Conservation (phyloP, 345 rosid species). For the Hypericum perforatum region DNA sequence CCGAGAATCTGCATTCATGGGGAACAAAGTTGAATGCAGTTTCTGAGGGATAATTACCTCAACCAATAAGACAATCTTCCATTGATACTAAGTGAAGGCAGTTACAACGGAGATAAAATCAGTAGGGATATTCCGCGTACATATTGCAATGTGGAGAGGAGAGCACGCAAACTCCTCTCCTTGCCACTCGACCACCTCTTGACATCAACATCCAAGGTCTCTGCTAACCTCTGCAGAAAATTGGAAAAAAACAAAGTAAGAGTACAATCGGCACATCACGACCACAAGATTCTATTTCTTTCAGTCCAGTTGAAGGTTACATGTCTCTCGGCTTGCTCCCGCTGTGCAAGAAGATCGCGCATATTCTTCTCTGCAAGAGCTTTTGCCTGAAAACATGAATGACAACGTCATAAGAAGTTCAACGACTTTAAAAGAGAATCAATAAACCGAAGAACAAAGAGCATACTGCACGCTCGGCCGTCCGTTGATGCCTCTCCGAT, state of each 20-base stretch:
- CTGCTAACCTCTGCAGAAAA: slow-evolving; percentile 59
- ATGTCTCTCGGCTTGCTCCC: slow-evolving; percentile 92
- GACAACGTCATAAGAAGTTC: slow-evolving; percentile 10
- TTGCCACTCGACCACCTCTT: slow-evolving; percentile 94
- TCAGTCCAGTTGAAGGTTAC: slow-evolving; percentile 29
- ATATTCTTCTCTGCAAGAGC: slow-evolving; percentile 92
- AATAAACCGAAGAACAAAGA: slow-evolving; percentile 3
- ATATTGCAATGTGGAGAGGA: slow-evolving; percentile 88
- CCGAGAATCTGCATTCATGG: slow-evolving; percentile 64
- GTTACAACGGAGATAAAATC: no score
- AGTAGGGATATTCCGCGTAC: slow-evolving; percentile 23
- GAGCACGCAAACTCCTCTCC: slow-evolving; percentile 76
- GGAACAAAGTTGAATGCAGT: not conserved
- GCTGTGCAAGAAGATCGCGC: slow-evolving; percentile 71
- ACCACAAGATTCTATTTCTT: slow-evolving; percentile 1
- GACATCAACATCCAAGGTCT: slow-evolving; percentile 70
- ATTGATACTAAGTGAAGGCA: no score
- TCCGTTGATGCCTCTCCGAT: slow-evolving; percentile 67
- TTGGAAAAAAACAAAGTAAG: slow-evolving; percentile 15
- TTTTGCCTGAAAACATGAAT: slow-evolving; percentile 57
- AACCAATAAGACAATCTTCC: no score
- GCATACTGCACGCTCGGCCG: slow-evolving; percentile 81
- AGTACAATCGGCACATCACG: not conserved
- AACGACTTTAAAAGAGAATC: slow-evolving; percentile 3
- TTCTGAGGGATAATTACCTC: not conserved